Percentiles rank a stretch among this genome's conserved stretches.
Conservation (phyloP, 345 rosid genomes). For the Dipteronia dyeriana region DNA sequence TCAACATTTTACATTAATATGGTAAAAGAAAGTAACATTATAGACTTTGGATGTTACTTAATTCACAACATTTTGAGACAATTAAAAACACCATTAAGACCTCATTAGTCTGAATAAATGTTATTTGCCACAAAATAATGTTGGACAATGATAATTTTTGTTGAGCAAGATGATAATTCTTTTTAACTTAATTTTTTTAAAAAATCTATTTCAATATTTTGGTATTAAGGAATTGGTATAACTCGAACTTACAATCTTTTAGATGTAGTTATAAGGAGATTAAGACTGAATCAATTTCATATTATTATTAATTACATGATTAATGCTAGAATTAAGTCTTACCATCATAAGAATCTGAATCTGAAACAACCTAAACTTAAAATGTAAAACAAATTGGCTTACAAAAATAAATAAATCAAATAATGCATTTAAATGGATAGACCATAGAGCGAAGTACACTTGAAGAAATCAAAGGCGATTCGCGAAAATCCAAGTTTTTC, state of each 20-base stretch:
- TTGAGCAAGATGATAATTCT: too few species aligned
- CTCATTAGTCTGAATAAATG: too few species aligned
- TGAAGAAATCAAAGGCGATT: not conserved
- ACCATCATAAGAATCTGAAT: not conserved
- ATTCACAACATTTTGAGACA: not conserved
- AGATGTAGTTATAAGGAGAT: too few species aligned
- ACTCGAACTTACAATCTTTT: too few species aligned
- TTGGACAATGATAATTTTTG: too few species aligned
- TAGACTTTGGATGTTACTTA: not conserved
- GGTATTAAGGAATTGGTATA: too few species aligned
- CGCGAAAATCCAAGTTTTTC: not conserved
- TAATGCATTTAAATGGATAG: not conserved
- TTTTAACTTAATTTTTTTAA: too few species aligned
- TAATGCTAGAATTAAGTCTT: not conserved
- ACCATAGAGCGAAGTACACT: not conserved
- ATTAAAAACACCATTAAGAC: too few species aligned
- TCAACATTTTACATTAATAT: not conserved
- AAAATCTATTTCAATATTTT: too few species aligned
- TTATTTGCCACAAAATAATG: too few species aligned
- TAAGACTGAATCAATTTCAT: fast-evolving
- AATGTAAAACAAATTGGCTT: not conserved
- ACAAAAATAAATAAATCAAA: too few species aligned
- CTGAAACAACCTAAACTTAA: not conserved
- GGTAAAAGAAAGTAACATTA: too few species aligned
- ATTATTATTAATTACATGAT: not conserved